Evolutionary conservation across 257 asterid genomes (phyloP).

Genomic region (Solanum sejunctum): DNA sequence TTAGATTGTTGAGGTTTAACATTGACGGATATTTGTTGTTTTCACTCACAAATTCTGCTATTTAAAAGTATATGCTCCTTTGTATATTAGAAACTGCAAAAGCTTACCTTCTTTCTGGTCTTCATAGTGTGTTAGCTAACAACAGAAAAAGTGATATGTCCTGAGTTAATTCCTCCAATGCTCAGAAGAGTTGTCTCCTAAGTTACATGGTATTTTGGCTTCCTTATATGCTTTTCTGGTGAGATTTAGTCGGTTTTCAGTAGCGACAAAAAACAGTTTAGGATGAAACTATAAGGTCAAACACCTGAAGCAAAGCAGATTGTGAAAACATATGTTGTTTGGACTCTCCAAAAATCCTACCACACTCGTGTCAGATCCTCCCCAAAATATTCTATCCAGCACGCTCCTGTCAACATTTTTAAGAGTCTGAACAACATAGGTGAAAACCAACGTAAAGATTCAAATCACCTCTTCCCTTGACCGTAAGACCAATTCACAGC

Average conservation of each 20-base stretch:
- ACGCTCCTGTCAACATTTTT: too few relatives aligned
- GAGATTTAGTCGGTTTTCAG: neutral
- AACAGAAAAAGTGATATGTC: too few relatives aligned
- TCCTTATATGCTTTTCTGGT: neutral
- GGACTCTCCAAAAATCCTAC: too few relatives aligned
- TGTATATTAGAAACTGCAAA: neutral
- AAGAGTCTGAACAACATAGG: too few relatives aligned
- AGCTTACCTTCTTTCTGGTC: neutral
- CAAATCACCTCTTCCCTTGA: too few relatives aligned
- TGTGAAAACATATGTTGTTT: too few relatives aligned
- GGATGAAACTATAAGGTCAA: neutral
- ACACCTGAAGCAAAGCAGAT: neutral
- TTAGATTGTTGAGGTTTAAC: neutral
- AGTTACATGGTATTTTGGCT: neutral
- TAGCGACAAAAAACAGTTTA: too few relatives aligned
- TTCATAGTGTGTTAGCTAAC: neutral
- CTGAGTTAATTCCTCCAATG: neutral
- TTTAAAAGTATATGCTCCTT: neutral
- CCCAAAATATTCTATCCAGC: too few relatives aligned
- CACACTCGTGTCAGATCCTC: too few relatives aligned
- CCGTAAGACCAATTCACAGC: too few relatives aligned
- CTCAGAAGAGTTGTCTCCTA: neutral
- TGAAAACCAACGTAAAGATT: too few relatives aligned
- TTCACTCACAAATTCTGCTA: neutral
- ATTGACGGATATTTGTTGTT: neutral